Evolutionary conservation across 2,329 filamentous ascomycete genomes (phyloP), one percentile per base, ranked within the genome.

Genomic region (Ophiostoma triangulosporum): DNA sequence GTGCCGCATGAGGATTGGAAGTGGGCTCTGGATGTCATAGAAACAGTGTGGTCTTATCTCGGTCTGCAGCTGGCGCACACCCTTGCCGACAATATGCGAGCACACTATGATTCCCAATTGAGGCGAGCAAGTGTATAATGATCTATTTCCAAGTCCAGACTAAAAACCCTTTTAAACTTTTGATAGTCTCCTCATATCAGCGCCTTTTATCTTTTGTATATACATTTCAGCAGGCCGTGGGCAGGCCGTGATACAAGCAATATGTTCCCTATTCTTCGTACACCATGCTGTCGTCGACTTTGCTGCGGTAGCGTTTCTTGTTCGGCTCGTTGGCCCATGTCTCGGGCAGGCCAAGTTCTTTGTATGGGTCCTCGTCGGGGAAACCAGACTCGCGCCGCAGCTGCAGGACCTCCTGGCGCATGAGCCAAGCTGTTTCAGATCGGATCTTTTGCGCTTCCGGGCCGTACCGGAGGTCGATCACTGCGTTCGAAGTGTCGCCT

Each of bases 391-490:
- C 75, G 58, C 79, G 74, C 57, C 91, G 77, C 22, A 97, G 75
- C 62, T 88, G 87, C 51, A 91, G 68, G 3, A 98, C 84, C 64
- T 94, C 85, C 53, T 85, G 76, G 49, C 93, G 76, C 32, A 97
- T 80, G 56, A 83, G 77, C 65, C 76, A 75, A 2, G 91, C 88
- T 49, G 91, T 88, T 66, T 95, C 88, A 52, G 86, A 81, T 55
- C 93, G 75, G 58, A 94, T 70, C 60, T 81, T 76, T 52, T 85
- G 76, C 0, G 88, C 91, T 68, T 96, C 89, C n/a, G 72, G 68
- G 11, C 81, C 78, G 60, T 82, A 77, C 66, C 81, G 81, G 27
- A 91, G 70, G 38, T 76, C 73, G n/a, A 56, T 40, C 11, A 36
- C 46, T 3, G 56, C 51, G 7, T 31, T 35, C n/a, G n/a, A n/a